A percentile compares a stretch with the other conserved stretches of the same genome.
These are phyloP conservation scores for Dendrothele bispora DNA, from an alignment of 768 basidiomycete genomes.

Conservation along the genomic window DNA sequence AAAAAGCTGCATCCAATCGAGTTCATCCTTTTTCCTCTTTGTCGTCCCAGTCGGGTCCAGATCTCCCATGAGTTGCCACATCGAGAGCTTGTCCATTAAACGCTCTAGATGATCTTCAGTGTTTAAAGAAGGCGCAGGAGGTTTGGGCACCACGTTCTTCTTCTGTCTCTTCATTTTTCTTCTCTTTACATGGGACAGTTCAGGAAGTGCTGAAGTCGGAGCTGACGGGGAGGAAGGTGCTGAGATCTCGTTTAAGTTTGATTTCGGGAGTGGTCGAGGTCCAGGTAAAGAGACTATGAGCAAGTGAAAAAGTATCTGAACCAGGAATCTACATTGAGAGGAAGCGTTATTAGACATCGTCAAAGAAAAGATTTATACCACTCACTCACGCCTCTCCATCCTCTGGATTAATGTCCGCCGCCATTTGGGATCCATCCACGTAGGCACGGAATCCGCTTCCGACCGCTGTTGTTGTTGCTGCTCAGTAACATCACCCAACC, in stretches of 20 bases:
- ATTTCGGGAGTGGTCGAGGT: constrained; percentile 29
- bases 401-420: constrained; percentile 56
- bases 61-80: constrained; percentile 66
- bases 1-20: constrained; percentile 78
- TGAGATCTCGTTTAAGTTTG: no score
- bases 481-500: constrained; percentile 13
- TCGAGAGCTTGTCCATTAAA: constrained; percentile 78
- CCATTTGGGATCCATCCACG: constrained; percentile 56
- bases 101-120: constrained; percentile 60
- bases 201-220: constrained; percentile 21
- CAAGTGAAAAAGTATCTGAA: constrained; percentile 73
- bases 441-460: constrained; percentile 25
- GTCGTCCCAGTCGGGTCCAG: constrained; percentile 23
- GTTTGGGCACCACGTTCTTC: constrained; percentile 9
- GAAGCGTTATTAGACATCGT: constrained; percentile 1
- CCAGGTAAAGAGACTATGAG: constrained; percentile 65
- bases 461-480: constrained; percentile 12
- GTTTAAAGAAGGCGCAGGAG: constrained; percentile 18
- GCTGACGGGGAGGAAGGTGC: constrained; percentile 19
- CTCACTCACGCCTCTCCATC: constrained; percentile 70
- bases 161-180: constrained; percentile 13
- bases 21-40: constrained; percentile 27
- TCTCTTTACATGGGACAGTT: constrained; percentile 18
- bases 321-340: constrained; percentile 51
- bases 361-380: constrained; percentile 4